Evolutionary conservation across 805 yeast species (phyloP), one percentile per base, ranked within the genome.

Genomic region (Kodamaea neixiangensis): DNA sequence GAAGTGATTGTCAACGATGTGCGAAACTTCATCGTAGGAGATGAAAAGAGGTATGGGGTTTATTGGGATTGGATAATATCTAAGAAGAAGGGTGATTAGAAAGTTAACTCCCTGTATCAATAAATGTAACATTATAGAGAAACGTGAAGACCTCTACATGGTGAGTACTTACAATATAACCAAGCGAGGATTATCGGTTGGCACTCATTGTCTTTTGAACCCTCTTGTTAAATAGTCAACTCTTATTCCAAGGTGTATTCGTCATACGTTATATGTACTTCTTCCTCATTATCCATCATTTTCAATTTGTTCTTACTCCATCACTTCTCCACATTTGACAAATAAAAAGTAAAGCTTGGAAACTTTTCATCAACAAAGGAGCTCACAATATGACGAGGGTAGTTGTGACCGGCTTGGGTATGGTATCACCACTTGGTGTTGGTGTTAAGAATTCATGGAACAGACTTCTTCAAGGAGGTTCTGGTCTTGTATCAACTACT

Each of bases 381-480:
- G 31, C 3, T 25, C 3, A 25, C 31, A 25, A 7, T 25, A 22
- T 42, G 50, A 56, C 57, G 55, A 71, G 97, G 67, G 96, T 93
- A 0, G 97, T 93, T 0, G 86, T 93, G 1, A 94, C 99, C 0
- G 99, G 99, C 0, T 64, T 94, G 6, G 98, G 98, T 0, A 69
- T 88, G 21, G 80, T 92, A 1, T 82, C 94, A 0, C 99, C 99
- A 0, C 69, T 94, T 2, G 98, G 97, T 0, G 82, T 83, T 5
- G 92, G 91, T 0, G 78, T 75, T 3, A 59, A 60, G 13, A 66
- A 64, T 11, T 68, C 81, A 3, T 88, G 93, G 92, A 46, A 63
- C 1, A 72, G 72, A 14, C 65, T 87, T 5, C 59, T 87, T 1
- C 68, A 68, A 0, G 75, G 81, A 0, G 65, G 76, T 50, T 78